A percentile compares a stretch with the other conserved stretches of the same genome.
Conservation (phyloP, 176 grass and related monocot genomes). For the Alopecurus myosuroides region DNA sequence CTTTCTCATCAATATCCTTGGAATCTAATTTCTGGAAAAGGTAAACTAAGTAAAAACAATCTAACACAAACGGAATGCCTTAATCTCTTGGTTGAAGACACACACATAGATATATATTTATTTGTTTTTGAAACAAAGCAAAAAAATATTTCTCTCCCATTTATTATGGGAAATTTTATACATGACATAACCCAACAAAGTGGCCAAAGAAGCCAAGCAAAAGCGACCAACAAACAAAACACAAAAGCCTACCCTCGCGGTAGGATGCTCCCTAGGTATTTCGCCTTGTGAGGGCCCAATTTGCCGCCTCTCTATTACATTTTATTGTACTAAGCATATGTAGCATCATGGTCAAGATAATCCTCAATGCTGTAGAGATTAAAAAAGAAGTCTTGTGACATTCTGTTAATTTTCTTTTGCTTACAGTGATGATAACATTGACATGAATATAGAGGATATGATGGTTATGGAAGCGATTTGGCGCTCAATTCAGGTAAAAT, state of each 20-base stretch:
- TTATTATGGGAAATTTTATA: neutral
- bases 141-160: neutral
- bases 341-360: neutral
- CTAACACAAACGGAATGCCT: neutral
- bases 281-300: neutral
- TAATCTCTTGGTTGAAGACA: neutral
- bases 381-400: slow-evolving; percentile 9
- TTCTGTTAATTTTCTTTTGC: slow-evolving; percentile 18
- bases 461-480: slow-evolving; percentile 99
- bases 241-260: neutral
- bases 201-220: neutral
- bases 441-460: slow-evolving; percentile 83
- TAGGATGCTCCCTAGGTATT: neutral
- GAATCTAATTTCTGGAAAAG: neutral
- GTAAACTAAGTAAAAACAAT: neutral
- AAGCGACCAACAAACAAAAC: neutral
- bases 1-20: neutral
- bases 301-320: neutral
- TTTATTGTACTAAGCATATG: slow-evolving; percentile 9
- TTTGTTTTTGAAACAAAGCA: neutral
- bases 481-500: slow-evolving; percentile 89
- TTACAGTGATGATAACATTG: slow-evolving; percentile 84
- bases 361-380: neutral
- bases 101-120: no score
- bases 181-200: neutral